These are phyloP conservation scores for Mangifera indica DNA, from an alignment of 345 rosid genomes.

Conservation along the genomic window DNA sequence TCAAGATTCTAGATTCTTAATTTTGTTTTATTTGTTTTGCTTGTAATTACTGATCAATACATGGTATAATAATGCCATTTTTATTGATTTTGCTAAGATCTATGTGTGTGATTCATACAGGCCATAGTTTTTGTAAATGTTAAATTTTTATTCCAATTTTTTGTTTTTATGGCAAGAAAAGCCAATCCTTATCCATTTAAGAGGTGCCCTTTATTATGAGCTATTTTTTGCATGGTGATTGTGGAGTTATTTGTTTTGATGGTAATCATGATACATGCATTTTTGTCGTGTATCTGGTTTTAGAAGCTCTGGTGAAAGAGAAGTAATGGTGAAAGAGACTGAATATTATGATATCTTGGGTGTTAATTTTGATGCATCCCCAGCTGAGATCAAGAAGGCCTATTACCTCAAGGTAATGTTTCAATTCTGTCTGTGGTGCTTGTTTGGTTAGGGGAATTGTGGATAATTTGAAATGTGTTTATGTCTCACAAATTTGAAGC, in stretches of 20 bases:
- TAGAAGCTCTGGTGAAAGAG: constrained; percentile 6
- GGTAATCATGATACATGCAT: constrained; percentile 13
- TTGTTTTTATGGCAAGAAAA: not conserved
- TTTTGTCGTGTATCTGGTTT: not conserved
- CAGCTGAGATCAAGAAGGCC: constrained; percentile 88
- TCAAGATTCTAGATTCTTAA: not conserved
- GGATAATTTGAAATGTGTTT: not conserved
- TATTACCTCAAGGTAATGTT: constrained; percentile 71
- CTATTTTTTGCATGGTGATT: not conserved
- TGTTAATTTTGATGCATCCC: constrained; percentile 59
- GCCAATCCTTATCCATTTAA: not conserved
- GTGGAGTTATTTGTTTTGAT: not conserved
- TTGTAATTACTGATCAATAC: not conserved
- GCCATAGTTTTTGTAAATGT: not conserved
- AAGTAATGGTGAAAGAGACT: constrained; percentile 67
- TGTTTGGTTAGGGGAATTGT: not conserved
- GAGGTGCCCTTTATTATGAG: constrained; percentile 4
- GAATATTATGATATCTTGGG: constrained; percentile 75
- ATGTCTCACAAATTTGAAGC: not conserved
- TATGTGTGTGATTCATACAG: not conserved
- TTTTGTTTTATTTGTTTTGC: not conserved
- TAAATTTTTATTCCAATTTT: not conserved
- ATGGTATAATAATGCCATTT: not conserved
- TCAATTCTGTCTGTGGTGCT: not conserved
- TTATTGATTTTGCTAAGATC: constrained; percentile 8